Evolutionary conservation across 768 basidiomycete genomes (phyloP).

Genomic region (Brasilioporus rufonigricans): DNA sequence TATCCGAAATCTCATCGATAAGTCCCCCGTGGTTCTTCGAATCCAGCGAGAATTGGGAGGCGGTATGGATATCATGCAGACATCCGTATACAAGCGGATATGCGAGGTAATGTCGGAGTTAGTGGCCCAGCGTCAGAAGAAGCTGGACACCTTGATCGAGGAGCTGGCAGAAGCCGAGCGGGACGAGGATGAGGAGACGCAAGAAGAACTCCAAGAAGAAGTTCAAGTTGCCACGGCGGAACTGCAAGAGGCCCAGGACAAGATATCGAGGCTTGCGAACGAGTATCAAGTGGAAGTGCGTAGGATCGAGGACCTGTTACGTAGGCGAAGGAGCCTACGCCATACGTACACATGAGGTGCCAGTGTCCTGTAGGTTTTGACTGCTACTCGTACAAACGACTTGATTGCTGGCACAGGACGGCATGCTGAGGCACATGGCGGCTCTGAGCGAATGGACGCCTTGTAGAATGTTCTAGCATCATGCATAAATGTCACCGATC

Average conservation of each 20-base stretch:
- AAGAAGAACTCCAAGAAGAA: conserved; percentile 42
- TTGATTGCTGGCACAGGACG: too few relatives aligned
- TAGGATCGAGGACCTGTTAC: conserved; percentile 26
- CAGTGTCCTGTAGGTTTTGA: not conserved
- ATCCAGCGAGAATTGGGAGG: conserved; percentile 56
- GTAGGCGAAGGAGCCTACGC: conserved; percentile 5
- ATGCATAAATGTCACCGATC: too few relatives aligned
- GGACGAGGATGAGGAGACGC: conserved; percentile 43
- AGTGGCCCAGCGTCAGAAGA: conserved; percentile 41
- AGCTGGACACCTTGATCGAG: conserved; percentile 41
- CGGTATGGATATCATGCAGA: conserved; percentile 46
- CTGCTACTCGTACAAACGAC: not conserved
- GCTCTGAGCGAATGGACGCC: too few relatives aligned
- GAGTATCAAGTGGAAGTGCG: conserved; percentile 28
- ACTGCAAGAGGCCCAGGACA: conserved; percentile 21
- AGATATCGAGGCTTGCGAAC: conserved; percentile 21
- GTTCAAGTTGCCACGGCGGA: conserved; percentile 22
- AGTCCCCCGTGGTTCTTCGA: conserved; percentile 38
- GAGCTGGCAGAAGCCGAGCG: conserved; percentile 47
- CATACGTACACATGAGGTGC: not conserved
- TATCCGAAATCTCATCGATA: conserved; percentile 38
- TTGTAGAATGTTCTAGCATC: too few relatives aligned
- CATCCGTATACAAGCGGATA: conserved; percentile 52
- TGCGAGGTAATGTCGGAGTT: conserved; percentile 47
- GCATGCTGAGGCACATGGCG: not conserved